Base-by-base conservation (phyloP, 148 eudicot species). In the Selenicereus undatus region DNA sequence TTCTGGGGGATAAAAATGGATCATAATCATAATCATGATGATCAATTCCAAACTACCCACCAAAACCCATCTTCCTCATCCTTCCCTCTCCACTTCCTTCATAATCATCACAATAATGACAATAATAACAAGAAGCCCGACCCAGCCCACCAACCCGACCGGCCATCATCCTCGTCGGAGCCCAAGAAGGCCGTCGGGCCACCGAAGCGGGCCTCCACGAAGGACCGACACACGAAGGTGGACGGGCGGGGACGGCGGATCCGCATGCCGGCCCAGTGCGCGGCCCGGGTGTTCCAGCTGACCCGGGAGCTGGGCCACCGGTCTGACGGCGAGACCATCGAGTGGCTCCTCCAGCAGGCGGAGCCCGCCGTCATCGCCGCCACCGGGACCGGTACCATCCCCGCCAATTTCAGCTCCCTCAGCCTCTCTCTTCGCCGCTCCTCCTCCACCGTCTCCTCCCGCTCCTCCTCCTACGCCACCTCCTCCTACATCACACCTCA, bases 191-290 rank as follows among this genome's bases (percentile, higher is more conserved):
- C 78, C 26, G 58, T 70, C 65, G 80, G 69, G 8, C 14, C 78
- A 11, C 91, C 94, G 0, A 94, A 90, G 82, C 81, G 94, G 43
- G 71, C 96, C 5, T 83, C 93, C 1, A 91, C 96, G 10, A 94
- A 94, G 79, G 98, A 94, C 83, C 92, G 98, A 0, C 98, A 94
- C 84, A 94, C 96, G 0, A 94, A 94, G 35, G 98, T 94, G 11
- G 98, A 94, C 79, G 98, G 98, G 12, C 89, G 98, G 2, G 98
- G 98, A 9, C 82, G 98, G 4, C 89, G 98, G 24, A 94, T 92
- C 77, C 98, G 98, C 70, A 94, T 94, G 97, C 98, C 98, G 0
- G 98, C 98, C 2, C 88, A 91, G 14, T 94, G 98, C 68, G 98
- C 98, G 12, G 96, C 98, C 54, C 85, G 98, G 82, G 98, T 94